A percentile compares a stretch with the other conserved stretches of the same genome.
Evolutionary conservation across 345 rosid species (phyloP).

Genomic region (Limnanthes douglasii): DNA sequence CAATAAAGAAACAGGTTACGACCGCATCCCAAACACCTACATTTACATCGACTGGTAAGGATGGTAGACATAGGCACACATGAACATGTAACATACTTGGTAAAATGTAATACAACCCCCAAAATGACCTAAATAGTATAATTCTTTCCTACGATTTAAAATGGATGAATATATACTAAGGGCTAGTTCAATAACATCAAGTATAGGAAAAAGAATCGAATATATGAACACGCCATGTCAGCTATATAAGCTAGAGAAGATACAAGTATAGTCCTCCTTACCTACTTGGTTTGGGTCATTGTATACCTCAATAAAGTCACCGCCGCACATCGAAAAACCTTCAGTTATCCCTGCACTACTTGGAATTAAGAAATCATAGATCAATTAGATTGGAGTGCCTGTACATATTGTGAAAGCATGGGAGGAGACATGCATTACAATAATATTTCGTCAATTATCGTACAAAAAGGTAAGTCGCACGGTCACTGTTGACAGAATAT

Average conservation of each 20-base stretch:
- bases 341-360: constrained; percentile 96
- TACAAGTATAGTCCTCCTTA: too few relatives aligned
- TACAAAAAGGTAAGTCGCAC: too few relatives aligned
- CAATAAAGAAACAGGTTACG: constrained; percentile 92
- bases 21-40: constrained; percentile 96
- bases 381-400: neutral
- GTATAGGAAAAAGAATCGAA: too few relatives aligned
- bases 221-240: too few relatives aligned
- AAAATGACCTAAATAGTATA: too few relatives aligned
- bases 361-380: constrained; percentile 5
- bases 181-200: too few relatives aligned
- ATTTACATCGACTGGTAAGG: constrained; percentile 8
- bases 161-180: too few relatives aligned
- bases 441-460: too few relatives aligned
- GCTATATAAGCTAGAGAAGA: too few relatives aligned
- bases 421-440: neutral
- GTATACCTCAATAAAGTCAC: constrained; percentile 96
- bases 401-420: neutral
- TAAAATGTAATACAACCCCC: neutral
- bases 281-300: constrained; percentile 70
- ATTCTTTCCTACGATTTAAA: too few relatives aligned
- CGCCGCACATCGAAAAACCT: constrained; percentile 99
- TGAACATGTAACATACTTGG: neutral
- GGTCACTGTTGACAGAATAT: too few relatives aligned
- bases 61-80: constrained; percentile 1